These are phyloP conservation scores for Cenococcum geophilum DNA, from an alignment of 495 filamentous ascomycete species.

Conservation along the genomic window DNA sequence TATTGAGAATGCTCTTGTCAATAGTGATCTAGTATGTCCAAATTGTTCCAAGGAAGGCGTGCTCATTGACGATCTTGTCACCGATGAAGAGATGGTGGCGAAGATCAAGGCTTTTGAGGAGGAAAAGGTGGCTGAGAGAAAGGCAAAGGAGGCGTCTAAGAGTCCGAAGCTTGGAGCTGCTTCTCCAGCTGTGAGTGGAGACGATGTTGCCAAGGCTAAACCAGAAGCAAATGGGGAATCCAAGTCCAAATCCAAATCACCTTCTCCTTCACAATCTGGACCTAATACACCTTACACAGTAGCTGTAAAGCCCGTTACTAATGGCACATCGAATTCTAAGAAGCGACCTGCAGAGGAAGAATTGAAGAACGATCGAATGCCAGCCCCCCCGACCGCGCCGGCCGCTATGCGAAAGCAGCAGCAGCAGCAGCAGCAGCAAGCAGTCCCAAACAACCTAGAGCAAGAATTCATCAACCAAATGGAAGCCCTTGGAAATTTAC, in stretches of 20 bases:
- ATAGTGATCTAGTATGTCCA: constrained; percentile 94
- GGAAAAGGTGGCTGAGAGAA: constrained; percentile 55
- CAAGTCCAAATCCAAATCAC: constrained; percentile 17
- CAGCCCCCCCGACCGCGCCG: constrained; percentile 43
- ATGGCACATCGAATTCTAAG: constrained; percentile 44
- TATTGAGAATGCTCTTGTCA: constrained; percentile 94
- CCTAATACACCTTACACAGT: constrained; percentile 17
- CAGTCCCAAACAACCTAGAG: constrained; percentile 9
- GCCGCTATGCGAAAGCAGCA: constrained; percentile 42
- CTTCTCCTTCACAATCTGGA: constrained; percentile 18
- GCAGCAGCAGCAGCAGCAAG: constrained; percentile 27
- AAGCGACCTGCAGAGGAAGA: constrained; percentile 79
- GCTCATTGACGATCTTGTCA: constrained; percentile 80
- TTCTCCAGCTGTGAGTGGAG: constrained; percentile 22
- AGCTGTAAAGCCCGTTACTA: constrained; percentile 19
- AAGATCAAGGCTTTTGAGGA: constrained; percentile 77
- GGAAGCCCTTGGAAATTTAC: constrained; percentile 31
- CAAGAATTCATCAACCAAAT: constrained; percentile 34
- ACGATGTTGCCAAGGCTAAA: constrained; percentile 20
- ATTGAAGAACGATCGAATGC: constrained; percentile 57
- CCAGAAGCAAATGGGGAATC: constrained; percentile 14
- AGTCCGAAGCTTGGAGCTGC: constrained; percentile 35
- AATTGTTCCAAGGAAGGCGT: constrained; percentile 84
- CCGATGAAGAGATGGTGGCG: constrained; percentile 66
- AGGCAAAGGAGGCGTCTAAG: constrained; percentile 43